Percentiles rank a stretch among this genome's conserved stretches.
Conservation (phyloP, 208 protist genomes). For the Wallacemonas sp. region DNA sequence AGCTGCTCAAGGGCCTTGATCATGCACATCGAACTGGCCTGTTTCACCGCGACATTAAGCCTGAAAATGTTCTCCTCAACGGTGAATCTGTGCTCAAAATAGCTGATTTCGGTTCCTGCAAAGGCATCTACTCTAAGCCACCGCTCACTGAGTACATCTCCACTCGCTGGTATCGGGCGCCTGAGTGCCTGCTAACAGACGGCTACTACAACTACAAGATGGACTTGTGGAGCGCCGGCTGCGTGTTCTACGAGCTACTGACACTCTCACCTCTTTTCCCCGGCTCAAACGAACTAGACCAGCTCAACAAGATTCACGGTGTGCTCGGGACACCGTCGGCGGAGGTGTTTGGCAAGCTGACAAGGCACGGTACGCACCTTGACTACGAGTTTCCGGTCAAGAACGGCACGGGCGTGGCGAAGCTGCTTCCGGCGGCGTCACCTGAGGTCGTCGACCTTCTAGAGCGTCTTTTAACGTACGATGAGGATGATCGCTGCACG, state of each 20-base stretch:
- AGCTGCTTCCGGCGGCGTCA: conserved; percentile 66
- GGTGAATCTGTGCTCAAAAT: conserved; percentile 77
- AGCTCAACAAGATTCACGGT: conserved; percentile 90
- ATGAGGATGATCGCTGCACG: conserved; percentile 87
- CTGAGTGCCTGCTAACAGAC: conserved; percentile 89
- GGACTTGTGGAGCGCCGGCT: conserved; percentile 90
- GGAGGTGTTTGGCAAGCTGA: conserved; percentile 71
- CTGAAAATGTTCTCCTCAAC: conserved; percentile 97
- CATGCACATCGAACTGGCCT: conserved; percentile 91
- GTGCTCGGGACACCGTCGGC: conserved; percentile 88
- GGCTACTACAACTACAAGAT: conserved; percentile 92
- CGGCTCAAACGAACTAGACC: conserved; percentile 77
- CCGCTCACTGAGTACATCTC: conserved; percentile 93
- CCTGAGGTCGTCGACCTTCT: conserved; percentile 86
- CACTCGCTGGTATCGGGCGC: conserved; percentile 93
- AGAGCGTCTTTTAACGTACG: conserved; percentile 80
- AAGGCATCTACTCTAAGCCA: conserved; percentile 73
- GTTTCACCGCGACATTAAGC: conserved; percentile 97
- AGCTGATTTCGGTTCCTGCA: conserved; percentile 92
- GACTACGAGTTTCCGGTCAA: conserved; percentile 75
- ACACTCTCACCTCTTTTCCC: conserved; percentile 82
- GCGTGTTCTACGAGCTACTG: conserved; percentile 87
- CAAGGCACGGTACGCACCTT: conserved; percentile 52
- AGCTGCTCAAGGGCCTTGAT: conserved; percentile 89
- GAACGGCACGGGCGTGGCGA: conserved; percentile 52